Evolutionary conservation across 495 filamentous ascomycete species (phyloP), one percentile per base, ranked within the genome.

Genomic region (Venustampulla echinocandica): DNA sequence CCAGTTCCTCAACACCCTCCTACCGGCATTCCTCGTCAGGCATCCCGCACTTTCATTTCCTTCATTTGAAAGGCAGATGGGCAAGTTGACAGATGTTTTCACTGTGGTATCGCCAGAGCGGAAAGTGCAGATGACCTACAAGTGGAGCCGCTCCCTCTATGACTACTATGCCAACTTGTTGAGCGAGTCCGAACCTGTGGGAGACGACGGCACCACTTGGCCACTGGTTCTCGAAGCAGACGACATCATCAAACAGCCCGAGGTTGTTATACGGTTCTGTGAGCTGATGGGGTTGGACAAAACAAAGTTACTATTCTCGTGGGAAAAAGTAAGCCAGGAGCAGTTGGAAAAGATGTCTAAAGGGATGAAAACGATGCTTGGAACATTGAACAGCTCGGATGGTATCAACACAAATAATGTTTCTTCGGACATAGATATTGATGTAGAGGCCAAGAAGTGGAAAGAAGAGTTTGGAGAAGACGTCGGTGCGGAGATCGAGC

Each of bases 401-500:
- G 65, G 66, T 0, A 52, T 73, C 19, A 39, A 64, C 14, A 62
- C 62, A 35, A 58, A 55, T 10, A 73, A 71, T 49, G 44, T 61
- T 13, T 55, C 64, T 2, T 43, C 25, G 1, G 54, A 40, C 7
- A 38, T 72, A 1, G 54, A 39, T 7, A 41, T 75, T 17, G 60
- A 45, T 5, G 54, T 40, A 4, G 71, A 75, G 57, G 58, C 57
- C 7, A 49, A 40, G 17, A 71, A 70, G 50, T 74, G 71, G 71
- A 67, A 53, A 50, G 52, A 44, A 5, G 69, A 74, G 47, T 73
- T 73, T 54, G 71, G 69, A 0, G 63, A 67, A 30, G 64, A 64
- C 22, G 39, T 50, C 0, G 68, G 54, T 7, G 42, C 33, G 23
- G 50, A 58, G 18, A 27, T 75, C 1, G 68, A 69, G 49, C 40